Evolutionary conservation across 129 eudicot genomes (phyloP), one percentile per base, ranked within the genome.

Genomic region (Cynara cardunculus): DNA sequence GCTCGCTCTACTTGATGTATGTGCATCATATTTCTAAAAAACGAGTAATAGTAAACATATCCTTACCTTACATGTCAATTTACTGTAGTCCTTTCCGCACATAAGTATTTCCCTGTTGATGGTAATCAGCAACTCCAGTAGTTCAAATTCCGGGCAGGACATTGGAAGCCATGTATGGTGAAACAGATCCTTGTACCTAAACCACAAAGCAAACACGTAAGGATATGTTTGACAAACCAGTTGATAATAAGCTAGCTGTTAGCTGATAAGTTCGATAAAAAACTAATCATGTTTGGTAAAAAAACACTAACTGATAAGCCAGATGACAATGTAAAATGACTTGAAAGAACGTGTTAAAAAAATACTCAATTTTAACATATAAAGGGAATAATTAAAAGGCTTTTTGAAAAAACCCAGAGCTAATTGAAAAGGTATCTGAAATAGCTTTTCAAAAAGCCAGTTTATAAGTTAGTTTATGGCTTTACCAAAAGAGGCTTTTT

Each of bases 101-200:
- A 14, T 6, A 13, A 53, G 22, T 53, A 16, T 56, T 56, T n/a
- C 65, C 7, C 65, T 8, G 8, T 56, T 66, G 69, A 64, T 2
- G 68, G 26, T 62, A 1, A 12, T 62, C 64, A 14, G 37, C 61
- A 64, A 37, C 75, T 39, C 28, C 4, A 13, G 13, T 41, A 68
- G 70, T 73, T 72, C 72, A 91, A 81, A 83, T 88, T 82, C 84
- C 84, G 26, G 94, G 83, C 73, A 91, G 35, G 7, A 85, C 98
- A 84, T 93, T 88, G 44, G 97, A 86, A 69, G 94, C 83, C 97
- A 93, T 89, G 91, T 93, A 93, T 7, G 98, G 98, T 2, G 97
- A 88, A 79, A 89, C 73, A 67, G 94, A 93, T 70, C 98, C 97
- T 5, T 89, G 94, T 61, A 93, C 92, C 98, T 93, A 87, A 69